These are phyloP conservation scores for Penicillium pulvis DNA, from an alignment of 495 filamentous ascomycete species.

Conservation along the genomic window DNA sequence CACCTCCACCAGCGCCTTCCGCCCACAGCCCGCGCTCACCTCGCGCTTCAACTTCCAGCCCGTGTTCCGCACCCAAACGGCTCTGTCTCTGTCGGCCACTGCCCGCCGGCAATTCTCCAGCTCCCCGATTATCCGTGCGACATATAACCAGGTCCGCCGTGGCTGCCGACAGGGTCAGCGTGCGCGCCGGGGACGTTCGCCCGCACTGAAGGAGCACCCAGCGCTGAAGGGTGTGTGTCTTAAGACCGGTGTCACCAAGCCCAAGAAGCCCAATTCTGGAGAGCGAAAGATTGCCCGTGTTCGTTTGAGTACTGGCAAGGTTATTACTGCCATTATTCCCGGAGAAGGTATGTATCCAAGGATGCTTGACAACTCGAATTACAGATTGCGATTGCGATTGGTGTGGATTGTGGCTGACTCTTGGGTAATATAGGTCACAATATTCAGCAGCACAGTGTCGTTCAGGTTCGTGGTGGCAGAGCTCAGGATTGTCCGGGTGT, in stretches of 20 bases:
- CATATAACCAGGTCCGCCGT: conserved; percentile 60
- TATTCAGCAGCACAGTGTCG: conserved; percentile 97
- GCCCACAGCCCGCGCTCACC: conserved; percentile 19
- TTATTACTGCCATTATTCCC: conserved; percentile 89
- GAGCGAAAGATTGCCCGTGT: conserved; percentile 91
- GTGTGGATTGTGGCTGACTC: neutral
- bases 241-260: conserved; percentile 86
- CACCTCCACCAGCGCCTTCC: conserved; percentile 19
- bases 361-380: neutral
- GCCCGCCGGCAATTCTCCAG: conserved; percentile 46
- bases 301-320: conserved; percentile 79
- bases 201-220: conserved; percentile 75
- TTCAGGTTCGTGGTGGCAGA: conserved; percentile 86
- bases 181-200: conserved; percentile 81
- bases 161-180: conserved; percentile 74
- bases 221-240: conserved; percentile 94
- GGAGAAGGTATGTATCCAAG: conserved; percentile 71
- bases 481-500: conserved; percentile 98
- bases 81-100: conserved; percentile 19
- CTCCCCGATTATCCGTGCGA: conserved; percentile 43
- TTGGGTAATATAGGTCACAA: conserved; percentile 70
- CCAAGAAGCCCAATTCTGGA: conserved; percentile 98
- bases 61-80: conserved; percentile 36
- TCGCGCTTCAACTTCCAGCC: conserved; percentile 37
- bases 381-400: conserved; percentile 1